Percentiles rank a stretch among this genome's conserved stretches.
These are phyloP conservation scores for Lumnitzera racemosa DNA, from an alignment of 345 rosid genomes.

Conservation along the genomic window DNA sequence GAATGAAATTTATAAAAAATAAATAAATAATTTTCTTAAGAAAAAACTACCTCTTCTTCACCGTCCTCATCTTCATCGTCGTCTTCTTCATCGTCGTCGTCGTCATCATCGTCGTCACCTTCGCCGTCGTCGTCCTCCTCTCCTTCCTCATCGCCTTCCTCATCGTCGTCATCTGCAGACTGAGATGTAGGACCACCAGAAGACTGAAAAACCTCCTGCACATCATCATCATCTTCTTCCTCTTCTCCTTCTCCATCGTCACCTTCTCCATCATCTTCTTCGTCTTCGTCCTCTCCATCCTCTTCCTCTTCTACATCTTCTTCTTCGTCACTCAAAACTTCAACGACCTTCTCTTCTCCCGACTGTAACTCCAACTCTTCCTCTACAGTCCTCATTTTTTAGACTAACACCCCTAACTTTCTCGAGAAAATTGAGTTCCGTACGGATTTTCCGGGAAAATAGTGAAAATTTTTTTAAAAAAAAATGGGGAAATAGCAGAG, in stretches of 20 bases:
- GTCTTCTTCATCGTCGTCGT: conserved; percentile 12
- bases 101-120: conserved; percentile 11
- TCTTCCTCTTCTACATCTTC: conserved; percentile 12
- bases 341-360: conserved; percentile 7
- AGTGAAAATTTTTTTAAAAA: conserved; percentile 1
- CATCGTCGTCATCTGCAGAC: conserved; percentile 10
- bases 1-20: background rate
- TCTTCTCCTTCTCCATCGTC: conserved; percentile 3
- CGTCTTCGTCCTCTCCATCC: background rate
- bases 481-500: background rate
- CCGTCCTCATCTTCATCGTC: conserved; percentile 16
- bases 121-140: conserved; percentile 13
- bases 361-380: conserved; percentile 9
- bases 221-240: conserved; percentile 18
- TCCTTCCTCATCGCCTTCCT: conserved; percentile 5
- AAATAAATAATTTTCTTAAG: background rate
- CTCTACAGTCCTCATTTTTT: conserved; percentile 8
- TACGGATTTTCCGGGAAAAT: conserved; percentile 1
- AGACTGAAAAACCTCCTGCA: conserved; percentile 17
- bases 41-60: conserved; percentile 11
- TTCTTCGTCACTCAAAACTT: conserved; percentile 8
- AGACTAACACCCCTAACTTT: background rate
- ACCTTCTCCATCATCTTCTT: conserved; percentile 5
- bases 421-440: conserved; percentile 5
- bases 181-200: conserved; percentile 10